These are phyloP conservation scores for Lactifluus subvellereus DNA, from an alignment of 768 basidiomycete genomes.

Conservation along the genomic window DNA sequence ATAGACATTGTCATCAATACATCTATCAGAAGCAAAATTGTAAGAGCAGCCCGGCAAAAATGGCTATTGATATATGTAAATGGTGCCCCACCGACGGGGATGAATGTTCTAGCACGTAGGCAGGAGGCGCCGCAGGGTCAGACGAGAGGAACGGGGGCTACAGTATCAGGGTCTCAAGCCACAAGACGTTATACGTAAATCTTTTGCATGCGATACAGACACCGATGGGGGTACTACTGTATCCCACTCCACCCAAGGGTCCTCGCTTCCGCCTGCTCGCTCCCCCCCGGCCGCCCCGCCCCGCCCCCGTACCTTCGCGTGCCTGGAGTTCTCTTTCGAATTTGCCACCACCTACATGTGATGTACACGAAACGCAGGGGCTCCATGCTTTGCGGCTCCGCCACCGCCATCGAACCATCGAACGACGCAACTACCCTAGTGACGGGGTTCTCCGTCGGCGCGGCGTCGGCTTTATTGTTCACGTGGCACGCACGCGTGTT, in stretches of 20 bases:
- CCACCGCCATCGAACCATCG: background rate
- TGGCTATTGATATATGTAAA: background rate
- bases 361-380: background rate
- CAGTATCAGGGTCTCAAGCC: background rate
- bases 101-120: background rate
- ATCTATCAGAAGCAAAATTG: background rate
- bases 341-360: background rate
- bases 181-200: constrained; percentile 2
- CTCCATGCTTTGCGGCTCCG: background rate
- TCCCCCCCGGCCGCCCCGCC: background rate
- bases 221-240: background rate
- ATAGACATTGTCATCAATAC: background rate
- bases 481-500: background rate
- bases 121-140: background rate
- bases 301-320: background rate
- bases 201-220: background rate
- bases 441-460: background rate
- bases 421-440: background rate
- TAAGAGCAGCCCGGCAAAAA: background rate
- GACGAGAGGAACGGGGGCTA: background rate
- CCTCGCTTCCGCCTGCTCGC: background rate
- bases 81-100: background rate
- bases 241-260: background rate
- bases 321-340: constrained; percentile 12
- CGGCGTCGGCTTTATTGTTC: constrained; percentile 2